These are phyloP conservation scores for Agaricus subrufescens DNA, from an alignment of 768 basidiomycete species.

Conservation along the genomic window DNA sequence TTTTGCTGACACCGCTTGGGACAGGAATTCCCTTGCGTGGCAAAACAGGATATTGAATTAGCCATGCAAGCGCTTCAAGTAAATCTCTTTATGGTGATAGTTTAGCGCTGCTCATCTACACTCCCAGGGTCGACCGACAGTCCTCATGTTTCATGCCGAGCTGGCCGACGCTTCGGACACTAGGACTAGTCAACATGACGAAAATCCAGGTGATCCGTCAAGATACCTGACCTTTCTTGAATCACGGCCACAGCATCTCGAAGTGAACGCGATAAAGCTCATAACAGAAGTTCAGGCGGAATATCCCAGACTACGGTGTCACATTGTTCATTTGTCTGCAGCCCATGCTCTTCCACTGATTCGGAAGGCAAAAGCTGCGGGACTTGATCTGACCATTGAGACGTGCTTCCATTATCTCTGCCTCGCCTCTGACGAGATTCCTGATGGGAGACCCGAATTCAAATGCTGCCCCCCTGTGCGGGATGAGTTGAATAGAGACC, in stretches of 20 bases:
- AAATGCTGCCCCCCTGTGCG: constrained; percentile 97
- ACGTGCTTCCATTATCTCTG: constrained; percentile 98
- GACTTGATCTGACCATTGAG: constrained; percentile 81
- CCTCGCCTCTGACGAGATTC: constrained; percentile 68
- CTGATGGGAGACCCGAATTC: constrained; percentile 75
- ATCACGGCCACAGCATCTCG: constrained; percentile 79
- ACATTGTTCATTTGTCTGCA: constrained; percentile 95
- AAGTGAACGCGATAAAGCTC: constrained; percentile 76
- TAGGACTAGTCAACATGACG: constrained; percentile 1
- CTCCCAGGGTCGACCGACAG: constrained; percentile 58
- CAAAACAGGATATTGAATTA: constrained; percentile 55
- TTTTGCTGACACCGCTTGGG: constrained; percentile 8
- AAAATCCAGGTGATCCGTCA: constrained; percentile 31
- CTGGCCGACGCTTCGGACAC: constrained; percentile 35
- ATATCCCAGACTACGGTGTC: constrained; percentile 71
- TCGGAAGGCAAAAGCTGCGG: constrained; percentile 57
- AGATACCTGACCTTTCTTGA: constrained; percentile 78
- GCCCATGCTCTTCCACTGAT: constrained; percentile 76
- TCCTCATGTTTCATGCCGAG: constrained; percentile 93
- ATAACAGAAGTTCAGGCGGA: constrained; percentile 60
- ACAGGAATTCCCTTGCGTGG: constrained; percentile 93
- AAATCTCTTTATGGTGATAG: constrained; percentile 12
- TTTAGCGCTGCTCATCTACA: constrained; percentile 4
- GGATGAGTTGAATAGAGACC: constrained; percentile 61
- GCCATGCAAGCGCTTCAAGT: constrained; percentile 81